Base-by-base conservation (phyloP, 2,329 filamentous ascomycete genomes). In the Trichoderma pleuroti region DNA sequence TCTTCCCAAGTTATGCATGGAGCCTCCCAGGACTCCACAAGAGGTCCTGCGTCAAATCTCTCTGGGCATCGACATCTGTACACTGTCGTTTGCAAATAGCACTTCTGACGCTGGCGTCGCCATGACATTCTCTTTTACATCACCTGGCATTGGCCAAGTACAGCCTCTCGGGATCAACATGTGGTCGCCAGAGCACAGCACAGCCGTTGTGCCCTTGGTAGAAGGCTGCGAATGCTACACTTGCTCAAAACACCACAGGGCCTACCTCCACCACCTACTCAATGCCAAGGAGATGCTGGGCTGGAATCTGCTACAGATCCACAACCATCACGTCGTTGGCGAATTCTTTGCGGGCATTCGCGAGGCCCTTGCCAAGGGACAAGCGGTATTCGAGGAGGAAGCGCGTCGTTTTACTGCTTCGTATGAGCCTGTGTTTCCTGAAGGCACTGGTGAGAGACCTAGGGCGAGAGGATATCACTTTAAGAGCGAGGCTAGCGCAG, bases 271-370 rank as follows among this genome's bases (percentile, higher is more conserved):
- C 74, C 96, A 99, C 80, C 86, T 98, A 1, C 87, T 99, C 7
- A 86, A 89, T 60, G 94, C 96, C 0, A 97, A 94, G 77, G 96
- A 99, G 81, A 98, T 99, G 96, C 88, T 98, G 5, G 95, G 92
- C 28, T 99, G 96, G 96, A 92, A 91, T 0, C 85, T 99, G 9
- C 85, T 99, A 9, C 95, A 98, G 79, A 86, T 97, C 4, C 96
- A 99, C 82, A 99, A 99, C 79, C 90, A 97, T 78, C 86, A 90
- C 72, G 82, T 92, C 9, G 81, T 97, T 67, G 86, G 88, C 59
- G 76, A 82, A 0, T 97, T 98, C 82, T 97, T 98, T 79, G 80
- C 83, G 0, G 87, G 85, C 0, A 84, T 97, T 8, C 89, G 95
- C 24, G 78, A 81, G 2, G 89, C 89, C 69, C 90, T 98, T 18